Conservation (phyloP, 495 filamentous ascomycete species). For the Neurospora sp. region DNA sequence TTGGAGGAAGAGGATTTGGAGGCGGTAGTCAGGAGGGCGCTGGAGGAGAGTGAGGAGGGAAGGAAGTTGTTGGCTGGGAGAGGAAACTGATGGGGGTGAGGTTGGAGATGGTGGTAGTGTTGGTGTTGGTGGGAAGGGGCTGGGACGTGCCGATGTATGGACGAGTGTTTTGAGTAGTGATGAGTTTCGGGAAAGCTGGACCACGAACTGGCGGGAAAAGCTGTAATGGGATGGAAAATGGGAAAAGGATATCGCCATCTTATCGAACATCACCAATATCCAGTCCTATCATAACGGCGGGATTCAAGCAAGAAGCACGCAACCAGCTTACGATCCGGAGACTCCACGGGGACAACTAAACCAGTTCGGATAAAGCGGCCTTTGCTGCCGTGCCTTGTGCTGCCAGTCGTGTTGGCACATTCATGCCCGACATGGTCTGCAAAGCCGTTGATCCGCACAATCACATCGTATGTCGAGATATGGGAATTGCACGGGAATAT, state of each 20-base stretch:
- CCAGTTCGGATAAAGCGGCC: background rate
- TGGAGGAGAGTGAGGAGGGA: background rate
- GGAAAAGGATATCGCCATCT: background rate
- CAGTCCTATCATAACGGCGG: background rate
- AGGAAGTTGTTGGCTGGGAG: background rate
- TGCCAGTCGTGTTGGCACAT: background rate
- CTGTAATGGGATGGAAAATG: background rate
- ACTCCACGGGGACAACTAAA: background rate
- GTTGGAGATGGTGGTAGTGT: background rate
- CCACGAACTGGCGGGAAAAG: background rate
- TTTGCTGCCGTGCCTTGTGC: background rate
- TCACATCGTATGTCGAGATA: background rate
- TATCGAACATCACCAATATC: background rate
- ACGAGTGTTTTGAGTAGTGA: background rate
- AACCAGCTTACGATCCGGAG: background rate
- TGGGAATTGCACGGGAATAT: background rate
- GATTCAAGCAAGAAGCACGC: background rate
- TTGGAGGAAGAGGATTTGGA: slow-evolving; percentile 21
- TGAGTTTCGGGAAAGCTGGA: background rate
- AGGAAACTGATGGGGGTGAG: background rate
- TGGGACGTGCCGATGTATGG: background rate
- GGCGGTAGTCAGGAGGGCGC: slow-evolving; percentile 8
- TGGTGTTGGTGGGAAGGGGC: background rate
- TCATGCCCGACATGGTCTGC: background rate
- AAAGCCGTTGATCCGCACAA: background rate